Evolutionary conservation across 768 basidiomycete species (phyloP).

Genomic region (Serendipita sp.): DNA sequence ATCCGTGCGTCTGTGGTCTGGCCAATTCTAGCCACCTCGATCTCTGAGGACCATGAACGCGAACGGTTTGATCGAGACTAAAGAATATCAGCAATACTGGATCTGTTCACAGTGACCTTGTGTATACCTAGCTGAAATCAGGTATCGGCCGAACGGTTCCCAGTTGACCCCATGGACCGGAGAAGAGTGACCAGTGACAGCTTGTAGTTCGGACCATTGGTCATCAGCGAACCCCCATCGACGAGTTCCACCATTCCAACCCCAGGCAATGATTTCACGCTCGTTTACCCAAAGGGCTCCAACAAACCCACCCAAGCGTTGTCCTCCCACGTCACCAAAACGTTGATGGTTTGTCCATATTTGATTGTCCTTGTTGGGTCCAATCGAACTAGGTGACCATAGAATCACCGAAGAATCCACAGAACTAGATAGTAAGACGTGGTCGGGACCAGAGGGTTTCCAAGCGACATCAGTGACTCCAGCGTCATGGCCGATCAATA

Average conservation of each 20-base stretch:
- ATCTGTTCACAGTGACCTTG: background rate
- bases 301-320: constrained; percentile 82
- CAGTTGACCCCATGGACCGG: constrained; percentile 69
- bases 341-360: constrained; percentile 86
- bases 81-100: background rate
- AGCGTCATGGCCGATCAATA: constrained; percentile 92
- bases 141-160: constrained; percentile 74
- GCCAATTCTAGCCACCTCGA: constrained; percentile 67
- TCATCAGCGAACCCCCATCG: constrained; percentile 46
- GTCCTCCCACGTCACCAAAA: constrained; percentile 89
- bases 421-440: constrained; percentile 76
- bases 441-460: constrained; percentile 33
- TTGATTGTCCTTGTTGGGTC: constrained; percentile 31
- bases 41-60: constrained; percentile 60
- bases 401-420: constrained; percentile 91
- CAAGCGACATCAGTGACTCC: constrained; percentile 81
- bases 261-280: constrained; percentile 60
- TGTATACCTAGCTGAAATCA: constrained; percentile 69
- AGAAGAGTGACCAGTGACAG: constrained; percentile 71
- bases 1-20: constrained; percentile 93
- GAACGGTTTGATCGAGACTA: constrained; percentile 83
- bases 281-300: constrained; percentile 66
- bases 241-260: constrained; percentile 91
- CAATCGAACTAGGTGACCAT: constrained; percentile 65
- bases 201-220: constrained; percentile 60